These are phyloP conservation scores for Solanum hybrid DNA, from an alignment of 305 asterid genomes.

Conservation along the genomic window DNA sequence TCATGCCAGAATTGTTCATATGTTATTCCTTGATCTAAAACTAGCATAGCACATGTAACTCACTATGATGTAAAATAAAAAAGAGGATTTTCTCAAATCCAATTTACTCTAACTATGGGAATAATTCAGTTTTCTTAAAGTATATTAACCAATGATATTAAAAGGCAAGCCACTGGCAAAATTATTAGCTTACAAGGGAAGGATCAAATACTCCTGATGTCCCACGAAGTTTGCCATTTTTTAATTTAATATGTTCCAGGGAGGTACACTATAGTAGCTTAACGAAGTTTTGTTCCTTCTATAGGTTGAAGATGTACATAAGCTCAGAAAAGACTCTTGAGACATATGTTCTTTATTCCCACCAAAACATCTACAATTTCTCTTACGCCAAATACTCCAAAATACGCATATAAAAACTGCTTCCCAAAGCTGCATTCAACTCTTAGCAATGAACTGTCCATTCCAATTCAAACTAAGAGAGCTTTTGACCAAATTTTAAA, in stretches of 20 bases:
- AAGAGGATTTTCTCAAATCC: background rate
- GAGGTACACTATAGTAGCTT: background rate
- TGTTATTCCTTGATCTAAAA: background rate
- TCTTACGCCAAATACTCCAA: background rate
- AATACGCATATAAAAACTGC: background rate
- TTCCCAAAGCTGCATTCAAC: background rate
- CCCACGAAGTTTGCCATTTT: background rate
- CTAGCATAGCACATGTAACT: background rate
- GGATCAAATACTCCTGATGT: background rate
- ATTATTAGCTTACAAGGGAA: background rate
- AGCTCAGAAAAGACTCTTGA: background rate
- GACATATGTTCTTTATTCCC: background rate
- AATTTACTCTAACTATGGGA: background rate
- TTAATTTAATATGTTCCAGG: background rate
- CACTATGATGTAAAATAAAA: background rate
- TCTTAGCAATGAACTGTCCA: background rate
- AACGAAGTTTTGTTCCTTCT: background rate
- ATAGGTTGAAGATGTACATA: background rate
- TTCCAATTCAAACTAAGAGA: background rate
- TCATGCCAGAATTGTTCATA: background rate
- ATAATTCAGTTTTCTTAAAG: background rate
- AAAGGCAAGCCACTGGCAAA: background rate
- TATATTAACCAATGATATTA: background rate
- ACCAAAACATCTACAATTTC: background rate
- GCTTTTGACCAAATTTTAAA: background rate